Evolutionary conservation across 202 grass and related monocot genomes (phyloP).

Genomic region (Miscanthus sacchariflorus): DNA sequence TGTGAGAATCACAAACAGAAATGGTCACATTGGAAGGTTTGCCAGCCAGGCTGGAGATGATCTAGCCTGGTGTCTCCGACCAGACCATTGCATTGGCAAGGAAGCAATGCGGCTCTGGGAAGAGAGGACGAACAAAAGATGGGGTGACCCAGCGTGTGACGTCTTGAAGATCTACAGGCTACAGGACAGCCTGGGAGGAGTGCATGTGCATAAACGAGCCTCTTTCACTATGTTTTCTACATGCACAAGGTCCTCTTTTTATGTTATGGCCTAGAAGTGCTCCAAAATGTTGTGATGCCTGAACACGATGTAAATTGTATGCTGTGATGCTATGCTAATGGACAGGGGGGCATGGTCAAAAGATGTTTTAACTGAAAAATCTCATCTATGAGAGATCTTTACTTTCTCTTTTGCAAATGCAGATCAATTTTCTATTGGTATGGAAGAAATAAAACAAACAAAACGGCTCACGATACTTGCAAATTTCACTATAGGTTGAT

Average conservation of each 20-base stretch:
- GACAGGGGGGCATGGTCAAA: neutral
- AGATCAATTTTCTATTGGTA: neutral
- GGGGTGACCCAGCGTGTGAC: neutral
- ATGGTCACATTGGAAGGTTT: neutral
- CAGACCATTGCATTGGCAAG: neutral
- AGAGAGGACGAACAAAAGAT: neutral
- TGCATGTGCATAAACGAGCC: neutral
- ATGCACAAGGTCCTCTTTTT: neutral
- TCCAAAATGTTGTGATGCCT: neutral
- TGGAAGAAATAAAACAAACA: conserved; percentile 6
- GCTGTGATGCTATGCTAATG: neutral
- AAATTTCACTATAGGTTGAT: neutral
- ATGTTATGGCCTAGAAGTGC: neutral
- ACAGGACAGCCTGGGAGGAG: too few species aligned
- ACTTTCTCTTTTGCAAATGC: neutral
- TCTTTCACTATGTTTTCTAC: neutral
- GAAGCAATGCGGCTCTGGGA: neutral
- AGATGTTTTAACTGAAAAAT: neutral
- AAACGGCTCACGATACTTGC: neutral
- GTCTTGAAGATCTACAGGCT: neutral
- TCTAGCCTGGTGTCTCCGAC: neutral
- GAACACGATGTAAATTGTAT: neutral
- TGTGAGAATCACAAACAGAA: neutral
- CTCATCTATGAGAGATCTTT: neutral
- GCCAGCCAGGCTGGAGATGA: neutral